Evolutionary conservation across 225 moss, liverwort and hornwort species (phyloP).

Genomic region (Physcomitrium patens): DNA sequence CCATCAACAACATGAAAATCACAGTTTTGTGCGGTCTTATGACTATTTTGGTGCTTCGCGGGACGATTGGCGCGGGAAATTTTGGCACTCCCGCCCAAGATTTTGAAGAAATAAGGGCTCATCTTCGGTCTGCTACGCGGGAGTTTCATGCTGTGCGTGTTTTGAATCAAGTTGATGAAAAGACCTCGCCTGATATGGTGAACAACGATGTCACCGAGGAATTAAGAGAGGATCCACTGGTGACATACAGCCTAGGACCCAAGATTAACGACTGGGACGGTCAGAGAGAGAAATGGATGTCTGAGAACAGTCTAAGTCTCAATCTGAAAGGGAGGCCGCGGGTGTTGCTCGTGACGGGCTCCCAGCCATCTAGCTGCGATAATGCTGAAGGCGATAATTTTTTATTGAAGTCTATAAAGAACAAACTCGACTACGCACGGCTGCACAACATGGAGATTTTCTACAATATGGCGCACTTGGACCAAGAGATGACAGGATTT

Average conservation of each 20-base stretch:
- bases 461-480: slow-evolving; percentile 55
- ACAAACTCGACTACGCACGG: slow-evolving; percentile 51
- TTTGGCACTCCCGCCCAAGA: slow-evolving; percentile 54
- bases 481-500: slow-evolving; percentile 45
- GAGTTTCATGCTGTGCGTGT: slow-evolving; percentile 41
- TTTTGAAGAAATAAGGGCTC: slow-evolving; percentile 49
- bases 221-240: slow-evolving; percentile 13
- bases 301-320: slow-evolving; percentile 17
- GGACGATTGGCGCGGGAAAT: slow-evolving; percentile 45
- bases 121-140: slow-evolving; percentile 44
- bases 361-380: slow-evolving; percentile 51
- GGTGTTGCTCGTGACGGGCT: slow-evolving; percentile 49
- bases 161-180: slow-evolving; percentile 42
- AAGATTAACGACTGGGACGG: slow-evolving; percentile 46
- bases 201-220: slow-evolving; percentile 27
- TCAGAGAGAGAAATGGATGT: slow-evolving; percentile 41
- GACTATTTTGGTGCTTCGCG: slow-evolving; percentile 46
- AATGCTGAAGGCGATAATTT: slow-evolving; percentile 51
- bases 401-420: slow-evolving; percentile 48
- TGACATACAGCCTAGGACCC: slow-evolving; percentile 42
- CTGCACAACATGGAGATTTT: slow-evolving; percentile 50
- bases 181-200: not conserved
- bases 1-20: slow-evolving; percentile 40
- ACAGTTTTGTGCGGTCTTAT: slow-evolving; percentile 50
- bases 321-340: slow-evolving; percentile 8